A percentile compares a stretch with the other conserved stretches of the same genome.
Conservation (phyloP, 768 basidiomycete species). For the Hemileccinum rubropunctum region DNA sequence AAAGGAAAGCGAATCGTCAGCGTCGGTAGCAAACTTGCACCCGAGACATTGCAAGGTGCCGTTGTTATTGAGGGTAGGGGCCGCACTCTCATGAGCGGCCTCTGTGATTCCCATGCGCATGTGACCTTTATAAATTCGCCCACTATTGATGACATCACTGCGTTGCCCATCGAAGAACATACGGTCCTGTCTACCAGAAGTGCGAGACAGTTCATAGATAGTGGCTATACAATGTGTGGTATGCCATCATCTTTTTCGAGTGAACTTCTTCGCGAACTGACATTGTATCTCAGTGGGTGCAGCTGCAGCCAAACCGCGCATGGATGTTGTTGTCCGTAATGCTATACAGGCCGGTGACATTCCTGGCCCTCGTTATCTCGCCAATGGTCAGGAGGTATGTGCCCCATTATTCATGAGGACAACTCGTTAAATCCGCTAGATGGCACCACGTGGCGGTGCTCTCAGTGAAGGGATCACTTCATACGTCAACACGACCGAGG, state of each 20-base stretch:
- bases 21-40: slow-evolving; percentile 25
- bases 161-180: slow-evolving; percentile 33
- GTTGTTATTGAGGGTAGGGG: slow-evolving; percentile 30
- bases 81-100: slow-evolving; percentile 36
- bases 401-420: not conserved
- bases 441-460: slow-evolving; percentile 32
- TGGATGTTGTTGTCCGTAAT: slow-evolving; percentile 34
- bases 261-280: not conserved
- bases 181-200: slow-evolving; percentile 29
- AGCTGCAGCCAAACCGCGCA: slow-evolving; percentile 32
- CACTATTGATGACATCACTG: slow-evolving; percentile 29
- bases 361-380: slow-evolving; percentile 35
- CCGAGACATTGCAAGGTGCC: slow-evolving; percentile 19
- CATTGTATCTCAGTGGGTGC: slow-evolving; percentile 27
- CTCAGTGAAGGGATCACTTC: slow-evolving; percentile 33
- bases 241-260: not conserved
- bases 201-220: slow-evolving; percentile 33
- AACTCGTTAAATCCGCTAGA: slow-evolving; percentile 9
- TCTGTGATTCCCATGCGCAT: slow-evolving; percentile 37
- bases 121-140: slow-evolving; percentile 31
- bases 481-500: slow-evolving; percentile 29
- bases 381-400: slow-evolving; percentile 34
- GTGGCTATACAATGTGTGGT: slow-evolving; percentile 40
- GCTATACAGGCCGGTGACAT: slow-evolving; percentile 35
- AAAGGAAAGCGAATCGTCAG: slow-evolving; percentile 29